These are phyloP conservation scores for Wickerhamiella vanderwaltii DNA, from an alignment of 805 yeast genomes.

Conservation along the genomic window DNA sequence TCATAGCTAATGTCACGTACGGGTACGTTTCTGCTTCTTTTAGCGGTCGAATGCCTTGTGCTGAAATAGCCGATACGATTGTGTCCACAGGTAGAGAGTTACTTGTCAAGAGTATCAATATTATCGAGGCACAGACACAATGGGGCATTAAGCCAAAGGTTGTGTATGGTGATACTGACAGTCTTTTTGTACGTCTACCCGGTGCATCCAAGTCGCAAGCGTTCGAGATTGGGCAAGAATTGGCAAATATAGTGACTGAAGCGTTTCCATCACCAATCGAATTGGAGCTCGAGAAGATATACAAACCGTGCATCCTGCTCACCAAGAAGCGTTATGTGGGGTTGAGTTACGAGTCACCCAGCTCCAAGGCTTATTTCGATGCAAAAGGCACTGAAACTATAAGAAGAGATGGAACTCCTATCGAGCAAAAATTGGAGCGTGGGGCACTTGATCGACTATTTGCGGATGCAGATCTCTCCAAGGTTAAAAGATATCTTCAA, in stretches of 20 bases:
- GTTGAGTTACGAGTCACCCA: slow-evolving; percentile 54
- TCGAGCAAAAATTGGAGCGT: slow-evolving; percentile 74
- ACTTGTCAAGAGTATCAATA: slow-evolving; percentile 51
- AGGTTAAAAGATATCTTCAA: slow-evolving; percentile 52
- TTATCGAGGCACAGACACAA: slow-evolving; percentile 44
- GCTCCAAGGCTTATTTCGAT: slow-evolving; percentile 57
- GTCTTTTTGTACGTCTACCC: slow-evolving; percentile 80
- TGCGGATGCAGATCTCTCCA: slow-evolving; percentile 56
- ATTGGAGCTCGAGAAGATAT: slow-evolving; percentile 84
- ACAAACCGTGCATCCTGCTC: slow-evolving; percentile 69
- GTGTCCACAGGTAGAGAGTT: slow-evolving; percentile 87
- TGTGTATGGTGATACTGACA: slow-evolving; percentile 95
- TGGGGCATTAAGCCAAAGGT: slow-evolving; percentile 74
- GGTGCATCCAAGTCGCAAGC: slow-evolving; percentile 71
- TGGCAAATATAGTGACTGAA: slow-evolving; percentile 52
- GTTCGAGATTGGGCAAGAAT: slow-evolving; percentile 55
- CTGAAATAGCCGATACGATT: slow-evolving; percentile 89
- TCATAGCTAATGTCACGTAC: slow-evolving; percentile 90
- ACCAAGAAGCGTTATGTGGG: slow-evolving; percentile 92
- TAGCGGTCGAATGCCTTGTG: slow-evolving; percentile 94
- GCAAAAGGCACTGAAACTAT: slow-evolving; percentile 97
- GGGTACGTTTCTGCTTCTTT: slow-evolving; percentile 92
- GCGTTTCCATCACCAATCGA: slow-evolving; percentile 69
- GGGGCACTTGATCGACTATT: slow-evolving; percentile 55
- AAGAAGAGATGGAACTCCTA: slow-evolving; percentile 88